phyloP scores from a whole-genome alignment of 352 stramenopile species.

The Halophytophthora polymorphica region DNA sequence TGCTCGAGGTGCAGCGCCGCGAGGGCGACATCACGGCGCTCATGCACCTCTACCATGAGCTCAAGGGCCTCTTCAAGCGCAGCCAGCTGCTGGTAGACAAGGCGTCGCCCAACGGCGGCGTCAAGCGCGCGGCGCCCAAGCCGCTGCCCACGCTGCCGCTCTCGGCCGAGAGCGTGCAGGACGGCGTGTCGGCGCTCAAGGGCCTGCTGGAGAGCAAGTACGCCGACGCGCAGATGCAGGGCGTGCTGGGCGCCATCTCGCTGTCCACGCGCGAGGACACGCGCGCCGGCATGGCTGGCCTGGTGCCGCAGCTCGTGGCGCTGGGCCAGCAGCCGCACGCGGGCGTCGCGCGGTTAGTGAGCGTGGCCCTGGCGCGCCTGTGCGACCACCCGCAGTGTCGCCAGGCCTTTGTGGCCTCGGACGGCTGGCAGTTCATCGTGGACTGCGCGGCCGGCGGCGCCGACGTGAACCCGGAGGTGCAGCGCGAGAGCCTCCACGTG shows the following conservation, averaged over 20 bases:
- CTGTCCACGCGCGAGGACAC: constrained; percentile 61
- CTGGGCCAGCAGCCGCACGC: constrained; percentile 63
- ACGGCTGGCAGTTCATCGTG: constrained; percentile 84
- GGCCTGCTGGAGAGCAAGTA: constrained; percentile 77
- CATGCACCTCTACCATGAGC: constrained; percentile 76
- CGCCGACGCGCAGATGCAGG: constrained; percentile 76
- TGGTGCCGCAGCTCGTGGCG: constrained; percentile 67
- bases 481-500: constrained; percentile 84
- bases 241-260: constrained; percentile 76
- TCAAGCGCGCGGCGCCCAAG: constrained; percentile 73
- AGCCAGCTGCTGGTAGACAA: constrained; percentile 73
- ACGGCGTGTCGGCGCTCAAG: constrained; percentile 62
- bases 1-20: constrained; percentile 71
- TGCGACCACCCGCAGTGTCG: constrained; percentile 84
- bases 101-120: constrained; percentile 29
- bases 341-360: constrained; percentile 60
- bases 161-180: constrained; percentile 42
- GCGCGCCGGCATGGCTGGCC: constrained; percentile 51
- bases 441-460: constrained; percentile 62
- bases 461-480: constrained; percentile 64
- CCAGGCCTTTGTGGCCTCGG: constrained; percentile 75
- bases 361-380: constrained; percentile 68
- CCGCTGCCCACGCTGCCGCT: constrained; percentile 48
- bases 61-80: constrained; percentile 72
- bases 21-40: constrained; percentile 79